These are phyloP conservation scores for Solidago caesia DNA, from an alignment of 129 eudicot species.

Conservation along the genomic window DNA sequence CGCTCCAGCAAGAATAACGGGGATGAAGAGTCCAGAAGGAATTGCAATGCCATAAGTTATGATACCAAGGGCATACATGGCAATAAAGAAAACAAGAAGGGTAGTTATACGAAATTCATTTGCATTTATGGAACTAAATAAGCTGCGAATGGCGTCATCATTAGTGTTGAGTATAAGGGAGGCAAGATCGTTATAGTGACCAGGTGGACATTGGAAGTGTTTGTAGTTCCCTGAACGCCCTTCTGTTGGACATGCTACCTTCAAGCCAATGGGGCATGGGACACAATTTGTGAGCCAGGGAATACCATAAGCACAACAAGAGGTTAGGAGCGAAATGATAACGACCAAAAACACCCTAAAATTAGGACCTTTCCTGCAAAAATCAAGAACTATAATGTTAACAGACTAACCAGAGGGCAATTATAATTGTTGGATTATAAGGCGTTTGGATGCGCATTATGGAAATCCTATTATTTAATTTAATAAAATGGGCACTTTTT, in stretches of 20 bases:
- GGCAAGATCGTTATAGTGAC: constrained; percentile 91
- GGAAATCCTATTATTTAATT: neutral
- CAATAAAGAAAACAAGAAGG: constrained; percentile 60
- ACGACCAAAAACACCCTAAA: constrained; percentile 64
- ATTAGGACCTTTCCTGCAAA: constrained; percentile 79
- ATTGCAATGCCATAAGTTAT: constrained; percentile 95
- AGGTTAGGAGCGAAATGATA: constrained; percentile 66
- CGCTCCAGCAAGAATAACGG: constrained; percentile 92
- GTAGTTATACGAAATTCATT: constrained; percentile 63
- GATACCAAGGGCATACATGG: constrained; percentile 62
- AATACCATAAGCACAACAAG: constrained; percentile 79
- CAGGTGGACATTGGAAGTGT: constrained; percentile 73
- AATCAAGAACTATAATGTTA: constrained; percentile 21
- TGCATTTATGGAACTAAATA: constrained; percentile 46
- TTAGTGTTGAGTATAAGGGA: constrained; percentile 92
- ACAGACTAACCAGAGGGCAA: neutral
- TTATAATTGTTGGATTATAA: neutral
- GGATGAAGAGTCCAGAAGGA: constrained; percentile 96
- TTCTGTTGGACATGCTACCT: constrained; percentile 52
- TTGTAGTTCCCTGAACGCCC: constrained; percentile 88
- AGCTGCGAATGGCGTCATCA: constrained; percentile 88
- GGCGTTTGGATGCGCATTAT: neutral
- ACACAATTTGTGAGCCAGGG: constrained; percentile 82
- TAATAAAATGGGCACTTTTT: no score
- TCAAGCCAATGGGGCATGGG: constrained; percentile 64